A percentile compares a stretch with the other conserved stretches of the same genome.
Conservation (phyloP, 345 rosid genomes). For the Hibiscus mutabilis region DNA sequence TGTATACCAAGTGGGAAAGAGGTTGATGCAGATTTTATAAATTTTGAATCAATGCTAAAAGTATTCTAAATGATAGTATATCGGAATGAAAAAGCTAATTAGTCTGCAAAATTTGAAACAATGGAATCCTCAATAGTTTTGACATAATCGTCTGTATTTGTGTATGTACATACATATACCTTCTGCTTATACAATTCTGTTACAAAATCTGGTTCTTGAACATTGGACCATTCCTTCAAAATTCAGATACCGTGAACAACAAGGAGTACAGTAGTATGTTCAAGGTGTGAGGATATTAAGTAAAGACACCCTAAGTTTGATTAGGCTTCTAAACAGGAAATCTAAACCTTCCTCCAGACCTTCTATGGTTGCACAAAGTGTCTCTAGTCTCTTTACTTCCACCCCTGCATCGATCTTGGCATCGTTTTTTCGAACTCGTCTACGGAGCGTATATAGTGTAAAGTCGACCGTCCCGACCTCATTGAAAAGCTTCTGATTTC, state of each 20-base stretch:
- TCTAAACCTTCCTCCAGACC: constrained; percentile 30
- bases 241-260: background rate
- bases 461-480: constrained; percentile 39
- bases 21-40: too few relatives aligned
- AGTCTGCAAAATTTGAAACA: too few relatives aligned
- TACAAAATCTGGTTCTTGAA: constrained; percentile 10
- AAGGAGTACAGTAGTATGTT: background rate
- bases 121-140: too few relatives aligned
- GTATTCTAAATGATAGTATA: too few relatives aligned
- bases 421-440: constrained; percentile 8
- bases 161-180: too few relatives aligned
- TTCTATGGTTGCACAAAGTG: constrained; percentile 23
- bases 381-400: constrained; percentile 26
- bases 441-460: constrained; percentile 17
- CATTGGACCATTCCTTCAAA: background rate
- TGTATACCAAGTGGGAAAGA: background rate
- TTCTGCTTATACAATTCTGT: background rate
- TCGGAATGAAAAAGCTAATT: too few relatives aligned
- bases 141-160: too few relatives aligned
- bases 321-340: constrained; percentile 32
- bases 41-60: too few relatives aligned
- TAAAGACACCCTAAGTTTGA: constrained; percentile 38
- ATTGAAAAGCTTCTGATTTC: constrained; percentile 23
- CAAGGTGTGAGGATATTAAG: constrained; percentile 29
- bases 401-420: constrained; percentile 26